These are phyloP conservation scores for Castanea sativa DNA, from an alignment of 306 rosid species.

Conservation along the genomic window DNA sequence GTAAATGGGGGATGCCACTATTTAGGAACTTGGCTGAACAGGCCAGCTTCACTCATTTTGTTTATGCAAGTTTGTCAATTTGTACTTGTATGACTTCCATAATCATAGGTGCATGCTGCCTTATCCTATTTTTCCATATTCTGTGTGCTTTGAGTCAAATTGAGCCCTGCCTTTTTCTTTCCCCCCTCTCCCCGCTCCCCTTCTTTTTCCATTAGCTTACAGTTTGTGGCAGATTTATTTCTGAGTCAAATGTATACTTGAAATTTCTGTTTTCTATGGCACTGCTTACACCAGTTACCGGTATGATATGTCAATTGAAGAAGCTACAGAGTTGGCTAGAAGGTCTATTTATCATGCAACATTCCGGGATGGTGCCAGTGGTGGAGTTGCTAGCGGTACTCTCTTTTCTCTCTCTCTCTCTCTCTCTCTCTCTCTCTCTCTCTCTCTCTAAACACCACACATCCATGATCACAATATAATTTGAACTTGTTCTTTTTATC, in stretches of 20 bases:
- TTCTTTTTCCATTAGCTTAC: no score
- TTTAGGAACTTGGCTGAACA: background rate
- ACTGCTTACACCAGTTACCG: no score
- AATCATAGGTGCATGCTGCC: background rate
- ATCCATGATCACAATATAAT: background rate
- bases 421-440: background rate
- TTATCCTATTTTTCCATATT: background rate
- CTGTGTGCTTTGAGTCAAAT: background rate
- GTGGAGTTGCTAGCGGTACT: conserved; percentile 99
- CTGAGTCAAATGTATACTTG: no score
- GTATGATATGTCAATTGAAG: no score
- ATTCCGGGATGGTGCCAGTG: conserved; percentile 98
- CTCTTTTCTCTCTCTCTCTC: no score
- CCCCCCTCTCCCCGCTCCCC: no score
- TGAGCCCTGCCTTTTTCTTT: background rate
- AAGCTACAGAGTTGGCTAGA: no score
- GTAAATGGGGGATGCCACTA: background rate
- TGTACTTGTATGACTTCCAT: background rate
- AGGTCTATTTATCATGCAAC: no score
- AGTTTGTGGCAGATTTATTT: no score
- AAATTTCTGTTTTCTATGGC: no score
- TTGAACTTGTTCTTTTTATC: conserved; percentile 8
- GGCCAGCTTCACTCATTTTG: background rate
- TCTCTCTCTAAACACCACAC: no score
- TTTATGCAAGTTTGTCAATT: background rate